Conservation (phyloP, 768 basidiomycete genomes). For the Boletus coccyginus region DNA sequence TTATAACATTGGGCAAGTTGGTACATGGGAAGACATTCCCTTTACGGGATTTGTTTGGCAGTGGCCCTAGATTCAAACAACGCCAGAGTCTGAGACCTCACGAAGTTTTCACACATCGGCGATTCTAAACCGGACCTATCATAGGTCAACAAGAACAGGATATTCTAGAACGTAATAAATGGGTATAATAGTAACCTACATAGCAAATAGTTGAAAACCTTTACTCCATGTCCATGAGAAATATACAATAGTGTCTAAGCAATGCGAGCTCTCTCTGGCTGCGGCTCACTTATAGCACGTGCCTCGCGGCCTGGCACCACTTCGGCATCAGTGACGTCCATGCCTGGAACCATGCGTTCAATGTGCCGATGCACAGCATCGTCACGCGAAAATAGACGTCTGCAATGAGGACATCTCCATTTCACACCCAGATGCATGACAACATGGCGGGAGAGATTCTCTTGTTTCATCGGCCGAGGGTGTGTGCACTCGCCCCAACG, state of each 20-base stretch:
- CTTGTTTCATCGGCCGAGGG: slow-evolving; percentile 27
- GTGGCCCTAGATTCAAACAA: slow-evolving; percentile 14
- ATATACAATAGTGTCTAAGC: slow-evolving; percentile 1
- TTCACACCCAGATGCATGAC: slow-evolving; percentile 30
- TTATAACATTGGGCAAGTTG: not conserved
- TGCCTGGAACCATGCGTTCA: slow-evolving; percentile 26
- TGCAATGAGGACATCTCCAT: slow-evolving; percentile 29
- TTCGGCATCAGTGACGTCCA: slow-evolving; percentile 22
- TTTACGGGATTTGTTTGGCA: slow-evolving; percentile 17
- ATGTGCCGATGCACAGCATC: slow-evolving; percentile 32
- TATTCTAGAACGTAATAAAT: not conserved
- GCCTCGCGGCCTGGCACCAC: slow-evolving; percentile 19
- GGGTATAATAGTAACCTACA: slow-evolving; percentile 12
- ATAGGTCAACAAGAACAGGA: not conserved
- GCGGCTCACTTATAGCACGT: slow-evolving; percentile 10
- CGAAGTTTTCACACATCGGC: not conserved
- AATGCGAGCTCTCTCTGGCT: not conserved
- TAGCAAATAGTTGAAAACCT: not conserved
- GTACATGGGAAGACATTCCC: slow-evolving; percentile 15
- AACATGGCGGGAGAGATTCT: slow-evolving; percentile 31
- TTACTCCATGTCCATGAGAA: not conserved
- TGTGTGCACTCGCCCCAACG: slow-evolving; percentile 27
- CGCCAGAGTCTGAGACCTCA: not conserved
- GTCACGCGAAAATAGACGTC: slow-evolving; percentile 28
- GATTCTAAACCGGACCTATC: too few relatives aligned